These are phyloP conservation scores for Pyrenophora tritici-repentis DNA, from an alignment of 2,329 filamentous ascomycete species.

Conservation along the genomic window DNA sequence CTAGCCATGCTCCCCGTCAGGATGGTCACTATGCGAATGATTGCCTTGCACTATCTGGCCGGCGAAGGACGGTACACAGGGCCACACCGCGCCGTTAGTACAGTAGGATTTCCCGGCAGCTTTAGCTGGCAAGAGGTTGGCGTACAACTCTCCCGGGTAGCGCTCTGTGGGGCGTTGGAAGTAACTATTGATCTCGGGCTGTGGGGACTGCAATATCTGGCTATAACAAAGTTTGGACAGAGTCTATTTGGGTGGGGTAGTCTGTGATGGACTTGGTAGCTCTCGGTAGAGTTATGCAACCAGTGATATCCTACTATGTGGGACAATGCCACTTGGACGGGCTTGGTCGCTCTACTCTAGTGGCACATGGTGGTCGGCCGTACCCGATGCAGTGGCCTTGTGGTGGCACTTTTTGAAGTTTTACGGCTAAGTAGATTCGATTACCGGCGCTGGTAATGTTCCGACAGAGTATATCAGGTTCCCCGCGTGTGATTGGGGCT, in stretches of 20 bases:
- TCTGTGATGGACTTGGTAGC: conserved; percentile 25
- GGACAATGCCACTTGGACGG: neutral
- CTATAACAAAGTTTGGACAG: conserved; percentile 36
- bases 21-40: conserved; percentile 35
- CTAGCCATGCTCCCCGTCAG: conserved; percentile 40
- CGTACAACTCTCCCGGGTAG: conserved; percentile 37
- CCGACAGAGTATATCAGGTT: conserved; percentile 9
- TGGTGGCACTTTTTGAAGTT: conserved; percentile 12
- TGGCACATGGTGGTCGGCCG: neutral
- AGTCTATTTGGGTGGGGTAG: conserved; percentile 42
- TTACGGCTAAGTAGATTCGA: conserved; percentile 11
- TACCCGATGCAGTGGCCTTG: conserved; percentile 15
- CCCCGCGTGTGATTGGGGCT: conserved; percentile 5
- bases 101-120: conserved; percentile 12
- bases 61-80: conserved; percentile 9
- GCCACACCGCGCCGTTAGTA: conserved; percentile 14
- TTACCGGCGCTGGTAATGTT: conserved; percentile 8
- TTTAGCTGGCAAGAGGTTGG: conserved; percentile 27
- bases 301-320: conserved; percentile 8
- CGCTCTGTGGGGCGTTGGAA: conserved; percentile 40
- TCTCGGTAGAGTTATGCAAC: conserved; percentile 1
- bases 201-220: conserved; percentile 43
- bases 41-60: conserved; percentile 40
- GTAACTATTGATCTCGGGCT: conserved; percentile 41
- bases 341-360: neutral